Evolutionary conservation across 1,284 basidiomycete species (phyloP).

Genomic region (Fistulinella cinereoalba): DNA sequence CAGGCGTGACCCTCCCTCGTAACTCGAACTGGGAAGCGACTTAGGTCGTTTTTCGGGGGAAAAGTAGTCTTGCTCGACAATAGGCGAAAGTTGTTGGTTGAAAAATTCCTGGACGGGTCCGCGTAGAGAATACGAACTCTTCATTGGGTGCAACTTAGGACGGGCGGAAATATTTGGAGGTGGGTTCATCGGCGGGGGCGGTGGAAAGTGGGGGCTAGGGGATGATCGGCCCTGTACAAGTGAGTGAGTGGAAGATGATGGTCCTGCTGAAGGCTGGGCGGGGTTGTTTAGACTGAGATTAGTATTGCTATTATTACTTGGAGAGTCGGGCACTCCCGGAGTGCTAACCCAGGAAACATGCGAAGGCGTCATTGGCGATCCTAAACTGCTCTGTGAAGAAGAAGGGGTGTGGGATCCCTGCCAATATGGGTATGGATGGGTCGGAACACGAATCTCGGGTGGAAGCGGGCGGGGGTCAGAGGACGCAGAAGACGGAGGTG

Average conservation of each 20-base stretch:
- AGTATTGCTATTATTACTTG: constrained; percentile 6
- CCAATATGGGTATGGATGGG: constrained; percentile 35
- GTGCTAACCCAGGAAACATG: constrained; percentile 38
- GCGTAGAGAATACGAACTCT: constrained; percentile 37
- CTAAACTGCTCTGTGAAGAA: constrained; percentile 34
- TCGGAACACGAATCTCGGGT: constrained; percentile 33
- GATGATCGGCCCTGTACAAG: constrained; percentile 22
- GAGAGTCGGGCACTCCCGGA: constrained; percentile 12
- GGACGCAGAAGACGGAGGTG: constrained; percentile 20
- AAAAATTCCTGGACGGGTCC: constrained; percentile 34
- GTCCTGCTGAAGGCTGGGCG: constrained; percentile 7
- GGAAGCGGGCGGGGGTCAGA: constrained; percentile 23
- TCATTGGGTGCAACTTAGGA: constrained; percentile 27
- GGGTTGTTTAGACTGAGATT: constrained; percentile 10
- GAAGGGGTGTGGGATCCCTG: constrained; percentile 31
- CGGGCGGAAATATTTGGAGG: constrained; percentile 23
- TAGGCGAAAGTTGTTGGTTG: constrained; percentile 50
- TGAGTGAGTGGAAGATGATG: constrained; percentile 14
- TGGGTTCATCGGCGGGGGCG: constrained; percentile 28
- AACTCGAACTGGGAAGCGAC: constrained; percentile 32
- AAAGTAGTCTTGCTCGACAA: constrained; percentile 53
- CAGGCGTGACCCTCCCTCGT: constrained; percentile 22
- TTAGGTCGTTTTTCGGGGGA: constrained; percentile 43
- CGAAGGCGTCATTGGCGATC: constrained; percentile 35
- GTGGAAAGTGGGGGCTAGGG: constrained; percentile 29